Percentiles rank a stretch among this genome's conserved stretches.
Conservation (phyloP, 2,329 filamentous ascomycete genomes). For the Monosporascus cannonballus region DNA sequence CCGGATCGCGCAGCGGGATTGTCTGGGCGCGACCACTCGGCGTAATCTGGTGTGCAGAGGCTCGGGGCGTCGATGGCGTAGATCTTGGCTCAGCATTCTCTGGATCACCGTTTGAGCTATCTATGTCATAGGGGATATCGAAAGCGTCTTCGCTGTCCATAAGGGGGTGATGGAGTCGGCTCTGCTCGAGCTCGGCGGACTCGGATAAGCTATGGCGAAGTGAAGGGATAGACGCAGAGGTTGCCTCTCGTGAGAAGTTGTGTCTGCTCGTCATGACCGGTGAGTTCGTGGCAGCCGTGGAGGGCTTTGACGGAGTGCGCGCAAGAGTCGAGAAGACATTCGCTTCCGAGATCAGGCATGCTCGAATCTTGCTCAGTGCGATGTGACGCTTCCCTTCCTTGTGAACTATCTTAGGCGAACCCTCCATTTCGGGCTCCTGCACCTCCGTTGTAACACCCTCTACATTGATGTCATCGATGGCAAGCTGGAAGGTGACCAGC, state of each 20-base stretch:
- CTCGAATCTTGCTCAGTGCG: conserved; percentile 56
- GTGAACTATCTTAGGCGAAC: conserved; percentile 32
- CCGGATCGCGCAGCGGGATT: conserved; percentile 12
- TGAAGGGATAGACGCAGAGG: conserved; percentile 8
- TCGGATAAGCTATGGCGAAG: conserved; percentile 22
- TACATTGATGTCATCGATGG: conserved; percentile 58
- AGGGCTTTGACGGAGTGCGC: conserved; percentile 51
- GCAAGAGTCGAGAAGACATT: conserved; percentile 57
- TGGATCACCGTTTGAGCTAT: conserved; percentile 26
- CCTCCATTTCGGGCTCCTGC: conserved; percentile 22
- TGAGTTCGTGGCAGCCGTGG: conserved; percentile 47
- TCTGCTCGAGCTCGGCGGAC: conserved; percentile 27
- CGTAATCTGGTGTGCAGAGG: conserved; percentile 30
- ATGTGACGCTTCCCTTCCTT: conserved; percentile 62
- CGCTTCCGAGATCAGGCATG: conserved; percentile 61
- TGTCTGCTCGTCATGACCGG: conserved; percentile 27
- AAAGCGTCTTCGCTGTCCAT: conserved; percentile 51
- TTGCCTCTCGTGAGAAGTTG: conserved; percentile 17
- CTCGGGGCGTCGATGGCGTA: conserved; percentile 46
- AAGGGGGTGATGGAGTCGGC: conserved; percentile 24
- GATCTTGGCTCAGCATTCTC: conserved; percentile 28
- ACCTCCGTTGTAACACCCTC: conserved; percentile 53
- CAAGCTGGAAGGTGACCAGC: conserved; percentile 57
- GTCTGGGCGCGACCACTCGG: conserved; percentile 31
- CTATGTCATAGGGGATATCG: conserved; percentile 49